Base-by-base conservation (phyloP, 768 basidiomycete genomes). In the Heimioporus sp. region DNA sequence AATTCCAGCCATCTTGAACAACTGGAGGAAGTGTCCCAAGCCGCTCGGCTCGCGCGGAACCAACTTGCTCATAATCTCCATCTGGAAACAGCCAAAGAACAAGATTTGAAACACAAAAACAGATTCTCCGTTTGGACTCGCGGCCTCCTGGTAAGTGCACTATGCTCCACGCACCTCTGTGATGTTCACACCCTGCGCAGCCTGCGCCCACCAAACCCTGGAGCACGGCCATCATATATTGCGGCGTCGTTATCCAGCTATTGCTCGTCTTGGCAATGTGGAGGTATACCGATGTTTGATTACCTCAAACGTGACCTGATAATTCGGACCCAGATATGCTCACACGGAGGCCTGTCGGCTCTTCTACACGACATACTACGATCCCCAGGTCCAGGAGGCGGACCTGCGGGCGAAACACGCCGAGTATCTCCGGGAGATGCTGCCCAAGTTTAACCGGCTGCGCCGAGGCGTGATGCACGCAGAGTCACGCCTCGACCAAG, bases 371-470 rank as follows among this genome's bases (percentile, higher is more conserved):
- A 84, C 80, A 52, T 90, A 89, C 58, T 89, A 86, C 60, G 87
- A 92, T 64, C 85, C 89, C 51, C 82, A 84, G 58, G 75, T 85
- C 0, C 92, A 95, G 62, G 94, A 94, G 61, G 78, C 80, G 24
- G 92, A 92, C 62, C 67, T 98, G 53, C 77, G 92, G 48, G 73
- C 80, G 41, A 98, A 98, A 65, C 95, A 98, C 61, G 82, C 85
- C 5, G 93, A 96, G 61, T 98, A 98, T 67, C 76, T 98, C 46
- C 76, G 85, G 39, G 96, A 98, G 66, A 93, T 93, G 85, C 62
- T 93, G 40, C 90, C 90, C 41, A 92, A 93, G 71, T 93, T 93
- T 63, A 92, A 93, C 66, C 72, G 90, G 45, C 63, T 91, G 51
- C 71, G 87, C 50, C 72, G 82, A 46, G 82, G 70, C 73, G 46